Conservation (phyloP, 345 rosid species). For the Brassica juncea region DNA sequence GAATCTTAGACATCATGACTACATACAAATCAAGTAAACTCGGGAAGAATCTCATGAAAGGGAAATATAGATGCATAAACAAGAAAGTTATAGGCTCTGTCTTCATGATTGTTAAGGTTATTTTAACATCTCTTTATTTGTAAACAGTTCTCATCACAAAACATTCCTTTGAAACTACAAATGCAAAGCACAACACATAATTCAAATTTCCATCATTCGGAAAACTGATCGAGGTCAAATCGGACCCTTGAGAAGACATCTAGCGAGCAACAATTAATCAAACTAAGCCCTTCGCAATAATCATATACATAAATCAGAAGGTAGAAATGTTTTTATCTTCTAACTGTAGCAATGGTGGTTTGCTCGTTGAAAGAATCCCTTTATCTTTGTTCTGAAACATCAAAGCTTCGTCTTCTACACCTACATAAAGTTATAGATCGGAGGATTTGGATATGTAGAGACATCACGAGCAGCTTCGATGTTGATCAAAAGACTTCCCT, state of each 20-base stretch:
- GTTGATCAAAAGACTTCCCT: neutral
- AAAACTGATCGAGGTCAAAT: too few species aligned
- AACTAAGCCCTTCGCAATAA: too few species aligned
- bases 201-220: too few species aligned
- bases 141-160: neutral
- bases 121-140: neutral
- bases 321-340: too few species aligned
- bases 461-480: neutral
- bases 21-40: neutral
- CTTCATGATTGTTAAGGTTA: neutral
- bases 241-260: too few species aligned
- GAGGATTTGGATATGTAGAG: neutral
- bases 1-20: neutral
- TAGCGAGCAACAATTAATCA: too few species aligned
- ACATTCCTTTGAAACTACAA: neutral
- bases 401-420: too few species aligned
- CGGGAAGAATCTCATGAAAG: neutral
- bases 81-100: neutral
- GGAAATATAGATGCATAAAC: neutral
- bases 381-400: too few species aligned
- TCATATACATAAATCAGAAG: too few species aligned
- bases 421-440: too few species aligned
- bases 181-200: neutral
- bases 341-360: too few species aligned
- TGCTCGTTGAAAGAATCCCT: too few species aligned